Conservation (phyloP, 768 basidiomycete genomes). For the Phlegmacium glaucopus region DNA sequence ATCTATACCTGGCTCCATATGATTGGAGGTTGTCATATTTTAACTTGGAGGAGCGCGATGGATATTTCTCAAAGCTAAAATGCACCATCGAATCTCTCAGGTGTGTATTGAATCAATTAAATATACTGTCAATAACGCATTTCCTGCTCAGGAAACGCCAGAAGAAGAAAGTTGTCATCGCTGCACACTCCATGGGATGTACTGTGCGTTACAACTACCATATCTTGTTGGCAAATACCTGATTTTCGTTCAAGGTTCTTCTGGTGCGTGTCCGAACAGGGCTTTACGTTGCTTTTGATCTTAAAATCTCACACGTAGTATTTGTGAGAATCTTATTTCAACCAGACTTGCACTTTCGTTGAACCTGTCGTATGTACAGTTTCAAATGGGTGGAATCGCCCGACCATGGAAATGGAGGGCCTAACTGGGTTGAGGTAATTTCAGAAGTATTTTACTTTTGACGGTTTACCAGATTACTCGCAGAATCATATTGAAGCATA, state of each 20-base stretch:
- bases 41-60: slow-evolving; percentile 90
- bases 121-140: neutral
- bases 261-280: slow-evolving; percentile 36
- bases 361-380: slow-evolving; percentile 33
- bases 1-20: slow-evolving; percentile 79
- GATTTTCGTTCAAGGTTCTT: slow-evolving; percentile 33
- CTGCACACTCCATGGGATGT: slow-evolving; percentile 84
- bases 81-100: slow-evolving; percentile 75
- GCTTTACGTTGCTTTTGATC: neutral
- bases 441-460: neutral
- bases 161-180: slow-evolving; percentile 76
- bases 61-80: slow-evolving; percentile 85
- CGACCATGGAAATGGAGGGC: slow-evolving; percentile 75
- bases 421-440: slow-evolving; percentile 85
- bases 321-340: slow-evolving; percentile 55
- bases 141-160: slow-evolving; percentile 51
- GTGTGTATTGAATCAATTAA: slow-evolving; percentile 31
- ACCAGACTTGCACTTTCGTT: neutral
- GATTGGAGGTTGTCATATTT: slow-evolving; percentile 89
- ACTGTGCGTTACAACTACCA: slow-evolving; percentile 44
- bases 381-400: slow-evolving; percentile 97
- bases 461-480: slow-evolving; percentile 3
- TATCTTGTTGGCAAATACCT: neutral
- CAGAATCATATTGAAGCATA: slow-evolving; percentile 85
- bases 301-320: slow-evolving; percentile 47